Percentiles rank a stretch among this genome's conserved stretches.
phyloP scores from a whole-genome alignment of 1,139 yeast species.

The Hyphopichia pseudoburtonii region DNA sequence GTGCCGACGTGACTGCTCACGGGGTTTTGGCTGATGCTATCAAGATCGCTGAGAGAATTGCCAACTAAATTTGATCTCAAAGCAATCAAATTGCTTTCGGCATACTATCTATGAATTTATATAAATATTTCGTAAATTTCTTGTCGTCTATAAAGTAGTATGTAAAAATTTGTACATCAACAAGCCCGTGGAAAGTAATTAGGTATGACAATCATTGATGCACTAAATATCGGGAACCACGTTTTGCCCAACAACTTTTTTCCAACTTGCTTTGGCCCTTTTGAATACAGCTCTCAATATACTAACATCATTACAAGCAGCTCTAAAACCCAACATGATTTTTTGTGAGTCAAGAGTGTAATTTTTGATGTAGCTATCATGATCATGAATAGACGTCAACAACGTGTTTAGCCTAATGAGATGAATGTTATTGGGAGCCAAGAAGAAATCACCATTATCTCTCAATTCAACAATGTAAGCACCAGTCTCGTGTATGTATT shows the following conservation, averaged over 20 bases:
- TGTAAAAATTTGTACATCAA: not conserved
- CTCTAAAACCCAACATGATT: conserved; percentile 68
- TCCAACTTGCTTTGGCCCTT: conserved; percentile 57
- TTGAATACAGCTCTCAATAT: conserved; percentile 52
- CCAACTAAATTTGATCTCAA: conserved; percentile 21
- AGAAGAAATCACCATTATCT: conserved; percentile 74
- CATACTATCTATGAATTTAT: too few relatives aligned
- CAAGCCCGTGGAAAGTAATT: too few relatives aligned
- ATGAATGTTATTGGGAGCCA: conserved; percentile 80
- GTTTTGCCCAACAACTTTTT: conserved; percentile 22
- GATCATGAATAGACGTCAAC: conserved; percentile 24
- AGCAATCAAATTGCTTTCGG: conserved; percentile 7
- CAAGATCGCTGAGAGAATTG: conserved; percentile 85
- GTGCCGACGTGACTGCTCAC: conserved; percentile 98
- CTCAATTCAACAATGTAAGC: conserved; percentile 85
- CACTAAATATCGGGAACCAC: conserved; percentile 1
- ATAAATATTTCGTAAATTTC: too few relatives aligned
- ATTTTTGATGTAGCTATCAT: conserved; percentile 26
- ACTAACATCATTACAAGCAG: conserved; percentile 55
- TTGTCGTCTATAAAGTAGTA: not conserved
- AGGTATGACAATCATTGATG: not conserved
- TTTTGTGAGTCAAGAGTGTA: conserved; percentile 61
- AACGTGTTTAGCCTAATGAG: conserved; percentile 58
- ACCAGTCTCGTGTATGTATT: conserved; percentile 87
- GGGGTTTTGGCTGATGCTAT: conserved; percentile 94